Evolutionary conservation across 345 rosid species (phyloP), one percentile per base, ranked within the genome.

Genomic region (sweet orange (Citrus sinensis)): DNA sequence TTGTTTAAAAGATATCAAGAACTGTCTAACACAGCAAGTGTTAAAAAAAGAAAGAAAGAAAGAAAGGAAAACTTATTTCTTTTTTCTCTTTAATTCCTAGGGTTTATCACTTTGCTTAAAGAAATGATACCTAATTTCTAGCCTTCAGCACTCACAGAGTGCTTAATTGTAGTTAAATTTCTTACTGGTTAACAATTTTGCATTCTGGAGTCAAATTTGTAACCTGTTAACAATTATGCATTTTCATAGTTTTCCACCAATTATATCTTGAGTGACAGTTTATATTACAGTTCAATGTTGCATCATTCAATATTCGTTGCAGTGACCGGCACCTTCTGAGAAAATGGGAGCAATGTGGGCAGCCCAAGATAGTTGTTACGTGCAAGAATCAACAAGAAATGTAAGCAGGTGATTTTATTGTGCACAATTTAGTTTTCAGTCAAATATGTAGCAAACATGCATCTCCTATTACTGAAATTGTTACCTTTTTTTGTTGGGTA

Each of bases 361-460:
- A 95, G 81, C 97, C 98, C 37, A 95, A 95, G 84, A 92, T 93
- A 88, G 97, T 91, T 59, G 90, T 92, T 73, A 85, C 87, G 11
- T 95, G 98, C 91, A 95, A 82, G 82, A 93, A 86, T 84, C 97
- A 88, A 80, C 94, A 84, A 79, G 97, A 95, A 93, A 93, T 93
- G 98, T 93, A 93, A 93, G 93, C 80, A 77, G 88, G 80, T 80
- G 78, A 83, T 78, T 81, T 84, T 46, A 63, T 84, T 76, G 74
- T 69, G 71, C 74, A 68, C 66, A 10, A 24, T 60, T 39, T 34
- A 42, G 59, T 46, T 49, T 78, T 56, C 66, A 60, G 27, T 63
- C 27, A 51, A 35, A 74, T 67, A 65, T 65, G 49, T 75, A 22
- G 37, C 71, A 25, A 20, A 20, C 32, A 32, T 51, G 35, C 60